phyloP scores from a whole-genome alignment of 805 yeast species.

The Ogataea saltuana region DNA sequence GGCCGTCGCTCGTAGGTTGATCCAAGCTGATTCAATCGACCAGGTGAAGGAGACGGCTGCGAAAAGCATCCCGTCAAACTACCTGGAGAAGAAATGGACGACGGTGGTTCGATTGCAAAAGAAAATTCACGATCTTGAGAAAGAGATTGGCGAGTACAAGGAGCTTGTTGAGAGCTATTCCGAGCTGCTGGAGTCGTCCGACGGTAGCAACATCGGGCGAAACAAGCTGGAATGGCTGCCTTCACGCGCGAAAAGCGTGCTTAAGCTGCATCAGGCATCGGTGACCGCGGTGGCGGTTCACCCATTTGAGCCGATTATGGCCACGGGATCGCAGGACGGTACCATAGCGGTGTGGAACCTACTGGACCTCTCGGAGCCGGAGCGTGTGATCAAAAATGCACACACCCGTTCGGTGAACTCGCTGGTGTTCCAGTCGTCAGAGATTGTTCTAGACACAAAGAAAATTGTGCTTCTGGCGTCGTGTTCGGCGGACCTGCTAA shows the following conservation, averaged over 20 bases:
- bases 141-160: conserved; percentile 50
- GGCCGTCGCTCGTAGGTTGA: conserved; percentile 7
- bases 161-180: conserved; percentile 41
- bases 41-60: conserved; percentile 6
- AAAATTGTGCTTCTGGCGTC: conserved; percentile 44
- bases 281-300: conserved; percentile 70
- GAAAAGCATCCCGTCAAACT: conserved; percentile 29
- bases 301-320: conserved; percentile 66
- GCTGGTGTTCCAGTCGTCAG: conserved; percentile 55
- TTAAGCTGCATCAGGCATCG: conserved; percentile 59
- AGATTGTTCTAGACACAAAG: conserved; percentile 26
- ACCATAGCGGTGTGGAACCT: conserved; percentile 70
- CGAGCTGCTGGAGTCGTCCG: conserved; percentile 11
- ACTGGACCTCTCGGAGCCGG: conserved; percentile 59
- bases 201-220: conserved; percentile 16
- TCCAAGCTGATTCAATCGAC: conserved; percentile 9
- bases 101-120: conserved; percentile 80
- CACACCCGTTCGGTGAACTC: conserved; percentile 72
- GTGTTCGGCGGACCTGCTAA: conserved; percentile 51
- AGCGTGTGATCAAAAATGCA: conserved; percentile 59
- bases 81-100: conserved; percentile 80
- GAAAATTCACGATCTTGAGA: conserved; percentile 68
- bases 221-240: conserved; percentile 66
- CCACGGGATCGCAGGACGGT: conserved; percentile 73
- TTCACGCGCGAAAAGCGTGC: conserved; percentile 40